Percentiles rank a stretch among this genome's conserved stretches.
These are phyloP conservation scores for Lodderomyces margitis DNA, from an alignment of 1,139 yeast genomes.

Conservation along the genomic window DNA sequence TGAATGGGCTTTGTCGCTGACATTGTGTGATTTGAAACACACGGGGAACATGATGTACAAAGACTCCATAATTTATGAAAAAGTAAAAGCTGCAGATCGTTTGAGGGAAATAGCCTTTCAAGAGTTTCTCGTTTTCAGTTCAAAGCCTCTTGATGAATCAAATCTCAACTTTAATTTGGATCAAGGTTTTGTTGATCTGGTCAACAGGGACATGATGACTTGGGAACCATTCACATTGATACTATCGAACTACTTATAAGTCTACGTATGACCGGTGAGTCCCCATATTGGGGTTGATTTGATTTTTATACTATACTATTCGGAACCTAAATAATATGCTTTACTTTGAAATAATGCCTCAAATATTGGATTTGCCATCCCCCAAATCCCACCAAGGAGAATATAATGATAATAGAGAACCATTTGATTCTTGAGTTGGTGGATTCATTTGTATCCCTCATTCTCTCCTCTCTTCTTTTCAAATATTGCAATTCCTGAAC, in stretches of 20 bases:
- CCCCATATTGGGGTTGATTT: not conserved
- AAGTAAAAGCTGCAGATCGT: constrained; percentile 7
- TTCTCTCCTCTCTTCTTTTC: constrained; percentile 81
- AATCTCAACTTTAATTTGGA: constrained; percentile 5
- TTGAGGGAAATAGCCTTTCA: constrained; percentile 8
- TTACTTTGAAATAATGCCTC: constrained; percentile 90
- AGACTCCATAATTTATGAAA: not conserved
- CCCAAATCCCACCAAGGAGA: constrained; percentile 75
- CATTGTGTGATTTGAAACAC: constrained; percentile 1
- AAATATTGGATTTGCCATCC: constrained; percentile 90
- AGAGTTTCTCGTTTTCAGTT: constrained; percentile 5
- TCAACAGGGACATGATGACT: not conserved
- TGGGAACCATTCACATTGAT: constrained; percentile 13
- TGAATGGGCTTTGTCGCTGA: constrained; percentile 20
- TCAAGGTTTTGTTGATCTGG: constrained; percentile 1
- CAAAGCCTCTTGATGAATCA: not conserved
- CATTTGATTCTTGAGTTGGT: constrained; percentile 85
- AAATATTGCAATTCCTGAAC: constrained; percentile 76
- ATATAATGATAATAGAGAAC: constrained; percentile 69
- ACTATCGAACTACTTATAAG: constrained; percentile 2
- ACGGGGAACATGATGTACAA: not conserved
- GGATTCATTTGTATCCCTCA: constrained; percentile 95
- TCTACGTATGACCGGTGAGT: not conserved
- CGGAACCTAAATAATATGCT: constrained; percentile 71
- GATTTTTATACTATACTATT: not conserved